A percentile compares a stretch with the other conserved stretches of the same genome.
Conservation (phyloP, 2,329 filamentous ascomycete genomes). For the Davidsoniella neocaledoniae region DNA sequence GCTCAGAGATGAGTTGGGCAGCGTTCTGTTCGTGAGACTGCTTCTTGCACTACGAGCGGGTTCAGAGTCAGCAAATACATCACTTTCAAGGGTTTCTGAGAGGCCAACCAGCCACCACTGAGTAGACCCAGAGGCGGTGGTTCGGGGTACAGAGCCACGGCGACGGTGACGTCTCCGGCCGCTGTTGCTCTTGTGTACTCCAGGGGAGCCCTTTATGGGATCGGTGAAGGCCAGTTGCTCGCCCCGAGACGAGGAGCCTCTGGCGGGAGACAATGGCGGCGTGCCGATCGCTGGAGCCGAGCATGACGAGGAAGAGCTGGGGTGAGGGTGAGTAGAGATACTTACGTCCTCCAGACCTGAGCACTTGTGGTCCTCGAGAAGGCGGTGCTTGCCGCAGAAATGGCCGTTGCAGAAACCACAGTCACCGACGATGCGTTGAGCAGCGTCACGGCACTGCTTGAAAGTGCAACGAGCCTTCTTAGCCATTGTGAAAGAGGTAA, state of each 20-base stretch:
- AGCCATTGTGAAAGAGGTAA: conserved; percentile 31
- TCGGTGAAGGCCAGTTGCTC: too few species aligned
- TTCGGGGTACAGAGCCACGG: conserved; percentile 10
- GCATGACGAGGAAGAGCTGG: neutral
- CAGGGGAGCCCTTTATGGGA: too few species aligned
- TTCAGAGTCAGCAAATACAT: conserved; percentile 20
- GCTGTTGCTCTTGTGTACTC: too few species aligned
- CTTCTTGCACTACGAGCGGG: conserved; percentile 63
- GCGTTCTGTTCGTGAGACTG: conserved; percentile 90
- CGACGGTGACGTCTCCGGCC: neutral
- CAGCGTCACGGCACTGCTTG: conserved; percentile 74
- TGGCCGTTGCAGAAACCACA: conserved; percentile 89
- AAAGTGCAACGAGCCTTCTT: conserved; percentile 75
- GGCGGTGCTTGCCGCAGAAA: conserved; percentile 86
- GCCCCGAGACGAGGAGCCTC: too few species aligned
- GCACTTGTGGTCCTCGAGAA: conserved; percentile 91
- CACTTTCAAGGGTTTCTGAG: conserved; percentile 21
- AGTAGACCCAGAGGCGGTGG: neutral
- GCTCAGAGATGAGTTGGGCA: conserved; percentile 77
- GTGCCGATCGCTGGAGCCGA: neutral
- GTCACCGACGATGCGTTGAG: conserved; percentile 88
- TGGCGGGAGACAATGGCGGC: too few species aligned
- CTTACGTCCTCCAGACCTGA: conserved; percentile 73
- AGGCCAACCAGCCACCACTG: conserved; percentile 26
- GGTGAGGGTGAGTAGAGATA: conserved; percentile 13